These are phyloP conservation scores for Daphne laureola DNA, from an alignment of 441 rosid species.

Conservation along the genomic window DNA sequence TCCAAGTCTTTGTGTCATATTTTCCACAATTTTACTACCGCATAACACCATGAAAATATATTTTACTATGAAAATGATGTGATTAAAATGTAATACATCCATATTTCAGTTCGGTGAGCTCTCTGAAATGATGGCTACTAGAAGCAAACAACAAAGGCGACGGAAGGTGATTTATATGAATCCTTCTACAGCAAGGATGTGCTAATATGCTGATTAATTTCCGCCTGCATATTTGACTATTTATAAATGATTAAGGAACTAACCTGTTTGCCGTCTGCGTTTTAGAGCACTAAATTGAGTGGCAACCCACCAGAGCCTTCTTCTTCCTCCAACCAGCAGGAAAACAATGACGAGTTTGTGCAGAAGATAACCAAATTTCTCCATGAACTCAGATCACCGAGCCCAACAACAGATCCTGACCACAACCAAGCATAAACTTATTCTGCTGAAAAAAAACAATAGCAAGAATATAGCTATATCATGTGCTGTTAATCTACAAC, in stretches of 20 bases:
- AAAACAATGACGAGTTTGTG: conserved; percentile 21
- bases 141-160: conserved; percentile 22
- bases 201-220: neutral
- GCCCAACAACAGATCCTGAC: conserved; percentile 17
- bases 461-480: no score
- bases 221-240: conserved; percentile 1
- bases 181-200: neutral
- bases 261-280: no score
- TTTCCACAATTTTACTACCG: neutral
- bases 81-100: no score
- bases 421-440: no score
- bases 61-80: no score
- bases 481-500: no score
- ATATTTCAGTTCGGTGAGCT: conserved; percentile 28
- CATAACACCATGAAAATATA: neutral
- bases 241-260: neutral
- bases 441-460: no score
- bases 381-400: conserved; percentile 23
- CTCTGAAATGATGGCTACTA: conserved; percentile 25
- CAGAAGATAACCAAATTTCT: conserved; percentile 32
- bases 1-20: neutral
- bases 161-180: conserved; percentile 19
- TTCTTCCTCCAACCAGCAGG: conserved; percentile 19
- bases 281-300: conserved; percentile 19
- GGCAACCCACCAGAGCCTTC: conserved; percentile 9